phyloP scores from a whole-genome alignment of 345 rosid genomes.

The Melaleuca alternifolia region DNA sequence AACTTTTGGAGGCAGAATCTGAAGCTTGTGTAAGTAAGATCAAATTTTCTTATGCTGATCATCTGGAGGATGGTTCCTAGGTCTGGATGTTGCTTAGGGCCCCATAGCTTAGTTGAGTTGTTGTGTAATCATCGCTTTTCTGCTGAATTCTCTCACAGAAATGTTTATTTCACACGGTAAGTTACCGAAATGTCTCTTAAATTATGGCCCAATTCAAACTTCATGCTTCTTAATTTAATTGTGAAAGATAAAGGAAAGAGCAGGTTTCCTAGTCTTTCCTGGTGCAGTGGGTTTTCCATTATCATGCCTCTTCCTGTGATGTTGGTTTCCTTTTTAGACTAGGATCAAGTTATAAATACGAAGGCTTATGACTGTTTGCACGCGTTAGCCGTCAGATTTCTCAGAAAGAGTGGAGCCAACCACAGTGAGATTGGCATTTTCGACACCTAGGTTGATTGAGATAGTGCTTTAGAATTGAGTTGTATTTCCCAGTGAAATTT shows the following conservation, averaged over 20 bases:
- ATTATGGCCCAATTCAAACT: background rate
- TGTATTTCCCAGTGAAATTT: background rate
- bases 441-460: background rate
- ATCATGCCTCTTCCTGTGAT: background rate
- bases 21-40: background rate
- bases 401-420: background rate
- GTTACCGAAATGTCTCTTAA: background rate
- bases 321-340: background rate
- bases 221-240: background rate
- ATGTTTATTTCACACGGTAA: background rate
- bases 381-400: background rate
- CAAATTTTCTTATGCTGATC: background rate
- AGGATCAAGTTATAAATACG: background rate
- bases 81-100: background rate
- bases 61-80: background rate
- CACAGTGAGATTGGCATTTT: background rate
- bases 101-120: background rate
- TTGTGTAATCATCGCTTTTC: background rate
- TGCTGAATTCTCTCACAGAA: background rate
- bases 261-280: background rate
- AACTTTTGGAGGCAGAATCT: background rate
- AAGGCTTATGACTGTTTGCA: background rate
- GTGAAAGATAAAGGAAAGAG: background rate
- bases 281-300: background rate
- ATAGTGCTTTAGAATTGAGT: background rate